Base-by-base conservation (phyloP, 768 basidiomycete species). In the Trametes punicea region DNA sequence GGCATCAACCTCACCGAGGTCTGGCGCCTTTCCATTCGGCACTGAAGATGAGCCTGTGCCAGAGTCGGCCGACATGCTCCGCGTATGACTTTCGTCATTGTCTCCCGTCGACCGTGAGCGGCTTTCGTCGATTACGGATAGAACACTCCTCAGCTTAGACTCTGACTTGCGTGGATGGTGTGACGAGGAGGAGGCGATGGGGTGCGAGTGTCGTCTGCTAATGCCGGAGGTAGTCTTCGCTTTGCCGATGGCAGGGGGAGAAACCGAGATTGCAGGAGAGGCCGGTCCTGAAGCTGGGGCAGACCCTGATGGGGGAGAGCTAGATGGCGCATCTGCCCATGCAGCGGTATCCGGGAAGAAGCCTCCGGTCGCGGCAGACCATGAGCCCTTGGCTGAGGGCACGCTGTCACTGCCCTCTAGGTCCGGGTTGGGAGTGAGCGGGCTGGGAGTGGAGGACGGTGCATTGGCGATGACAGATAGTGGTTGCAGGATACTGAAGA, bases 401-500 rank as follows among this genome's bases (percentile, higher is more conserved):
- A 53, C 42, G 30, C 63, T 59, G 31, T 69, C 67, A 46, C 65
- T 68, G 45, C 60, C 59, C 41, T 67, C 67, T 72, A 57, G 77
- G 59, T 68, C 52, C 54, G 62, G 65, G 38, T 77, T 60, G 51
- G 77, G 55, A 55, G 78, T 78, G 59, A 81, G 65, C n/a, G 87
- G 81, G 60, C 81, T 83, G 16, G 84, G 75, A 21, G 83, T 78
- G 15, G 85, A 72, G 6, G 87, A 83, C n/a, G 74, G 75, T 21
- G 74, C 73, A 36, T 82, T 81, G 75, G 87, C 85, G 56, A 91
- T 84, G 46, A 81, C 78, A 29, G 88, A 88, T 29, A 93, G 77
- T 2, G 95, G 94, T 5, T 92, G 85, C 2, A 98, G 80, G 57
- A 97, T 95, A 67, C 85, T 91, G 73, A 96, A 96, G 61, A 97